These are phyloP conservation scores for Chenopodium suecicum DNA, from an alignment of 148 eudicot genomes.

Conservation along the genomic window DNA sequence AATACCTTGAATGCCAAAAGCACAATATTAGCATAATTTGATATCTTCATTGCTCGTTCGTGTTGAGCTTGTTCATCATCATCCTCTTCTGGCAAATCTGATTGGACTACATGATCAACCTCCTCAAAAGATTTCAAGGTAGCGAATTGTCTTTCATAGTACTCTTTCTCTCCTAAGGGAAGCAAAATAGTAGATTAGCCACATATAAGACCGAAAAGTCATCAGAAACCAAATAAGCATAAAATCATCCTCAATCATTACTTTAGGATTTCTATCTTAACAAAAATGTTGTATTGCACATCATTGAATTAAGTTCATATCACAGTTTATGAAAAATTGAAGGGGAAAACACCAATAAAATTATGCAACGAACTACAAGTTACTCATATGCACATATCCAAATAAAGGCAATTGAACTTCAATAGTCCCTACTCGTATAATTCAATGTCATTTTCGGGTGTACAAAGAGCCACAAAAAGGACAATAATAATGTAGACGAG, in stretches of 20 bases:
- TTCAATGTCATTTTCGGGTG: too few species aligned
- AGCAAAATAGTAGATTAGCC: slow-evolving; percentile 1
- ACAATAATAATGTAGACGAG: too few species aligned
- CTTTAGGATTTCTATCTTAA: background rate
- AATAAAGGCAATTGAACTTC: background rate
- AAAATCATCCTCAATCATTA: background rate
- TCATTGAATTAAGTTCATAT: background rate
- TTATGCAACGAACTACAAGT: background rate
- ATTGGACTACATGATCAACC: slow-evolving; percentile 52
- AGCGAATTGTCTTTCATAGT: slow-evolving; percentile 73
- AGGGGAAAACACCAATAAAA: background rate
- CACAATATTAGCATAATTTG: slow-evolving; percentile 75
- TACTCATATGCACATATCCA: background rate
- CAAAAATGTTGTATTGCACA: background rate
- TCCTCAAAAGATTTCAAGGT: slow-evolving; percentile 80
- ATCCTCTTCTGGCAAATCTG: slow-evolving; percentile 45
- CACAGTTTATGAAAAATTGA: background rate
- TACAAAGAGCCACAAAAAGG: too few species aligned
- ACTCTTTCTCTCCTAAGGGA: slow-evolving; percentile 64
- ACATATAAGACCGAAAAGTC: background rate
- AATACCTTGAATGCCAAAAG: slow-evolving; percentile 72
- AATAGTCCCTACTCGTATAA: background rate
- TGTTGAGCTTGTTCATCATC: slow-evolving; percentile 58
- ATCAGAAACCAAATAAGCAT: background rate
- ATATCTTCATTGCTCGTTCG: slow-evolving; percentile 87